Evolutionary conservation across 176 grass and related monocot genomes (phyloP).

Genomic region (Eremochloa ophiuroides): DNA sequence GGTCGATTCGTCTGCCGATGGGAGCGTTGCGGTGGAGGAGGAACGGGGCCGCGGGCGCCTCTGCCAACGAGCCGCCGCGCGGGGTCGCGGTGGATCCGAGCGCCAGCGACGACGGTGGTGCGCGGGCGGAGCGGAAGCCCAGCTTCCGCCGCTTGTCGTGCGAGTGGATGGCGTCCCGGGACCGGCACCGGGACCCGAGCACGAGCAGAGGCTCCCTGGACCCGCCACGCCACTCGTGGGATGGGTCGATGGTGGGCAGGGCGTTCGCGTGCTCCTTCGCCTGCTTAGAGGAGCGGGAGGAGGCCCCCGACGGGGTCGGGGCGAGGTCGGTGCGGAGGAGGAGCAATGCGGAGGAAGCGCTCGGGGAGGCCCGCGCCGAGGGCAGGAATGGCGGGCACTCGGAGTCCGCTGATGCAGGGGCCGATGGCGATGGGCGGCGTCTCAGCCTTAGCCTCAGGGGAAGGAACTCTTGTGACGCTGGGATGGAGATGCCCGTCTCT

Average conservation of each 20-base stretch:
- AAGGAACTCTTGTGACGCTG: background rate
- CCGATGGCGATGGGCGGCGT: background rate
- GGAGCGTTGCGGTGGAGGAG: conserved; percentile 29
- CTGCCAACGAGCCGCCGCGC: conserved; percentile 19
- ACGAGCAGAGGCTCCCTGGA: conserved; percentile 38
- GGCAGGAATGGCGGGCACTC: conserved; percentile 17
- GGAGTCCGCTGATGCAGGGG: background rate
- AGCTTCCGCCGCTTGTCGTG: conserved; percentile 59
- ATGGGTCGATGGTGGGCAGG: conserved; percentile 76
- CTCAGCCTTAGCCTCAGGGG: conserved; percentile 7
- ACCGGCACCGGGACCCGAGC: conserved; percentile 43
- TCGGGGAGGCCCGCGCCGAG: background rate
- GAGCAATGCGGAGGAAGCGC: conserved; percentile 37
- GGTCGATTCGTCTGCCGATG: conserved; percentile 44
- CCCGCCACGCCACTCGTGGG: conserved; percentile 84
- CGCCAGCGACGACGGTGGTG: background rate
- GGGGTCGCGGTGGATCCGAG: conserved; percentile 5
- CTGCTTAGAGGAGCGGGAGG: conserved; percentile 78
- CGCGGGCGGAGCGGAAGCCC: conserved; percentile 31
- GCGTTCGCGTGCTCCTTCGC: conserved; percentile 72
- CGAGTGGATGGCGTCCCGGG: conserved; percentile 51
- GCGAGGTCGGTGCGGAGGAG: background rate
- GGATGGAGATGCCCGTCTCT: conserved; percentile 14
- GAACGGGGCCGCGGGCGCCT: background rate
- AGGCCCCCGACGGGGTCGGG: conserved; percentile 31